phyloP scores from a whole-genome alignment of 305 asterid genomes.

The Fraxinus floribunda region DNA sequence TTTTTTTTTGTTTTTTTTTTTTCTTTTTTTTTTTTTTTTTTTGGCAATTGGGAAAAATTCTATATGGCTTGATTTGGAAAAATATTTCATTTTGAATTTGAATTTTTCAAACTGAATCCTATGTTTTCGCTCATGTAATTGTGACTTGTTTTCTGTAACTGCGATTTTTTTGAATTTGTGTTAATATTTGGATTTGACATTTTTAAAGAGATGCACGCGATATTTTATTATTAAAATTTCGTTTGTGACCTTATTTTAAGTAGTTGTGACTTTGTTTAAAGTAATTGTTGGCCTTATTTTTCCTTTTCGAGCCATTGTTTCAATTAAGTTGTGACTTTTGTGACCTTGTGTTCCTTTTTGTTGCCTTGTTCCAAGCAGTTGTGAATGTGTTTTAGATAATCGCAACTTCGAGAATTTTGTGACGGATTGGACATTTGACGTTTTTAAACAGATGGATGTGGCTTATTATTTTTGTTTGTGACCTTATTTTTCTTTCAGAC shows the following conservation, averaged over 20 bases:
- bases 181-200: background rate
- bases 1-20: too few species aligned
- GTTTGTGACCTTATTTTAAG: background rate
- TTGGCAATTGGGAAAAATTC: too few species aligned
- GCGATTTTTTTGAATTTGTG: background rate
- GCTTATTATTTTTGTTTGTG: background rate
- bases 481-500: background rate
- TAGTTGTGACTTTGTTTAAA: background rate
- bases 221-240: too few species aligned
- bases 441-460: background rate
- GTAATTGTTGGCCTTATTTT: background rate
- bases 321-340: background rate
- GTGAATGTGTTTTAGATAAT: background rate
- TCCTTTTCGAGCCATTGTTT: too few species aligned
- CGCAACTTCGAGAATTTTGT: background rate
- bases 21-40: too few species aligned
- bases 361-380: background rate
- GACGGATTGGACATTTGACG: background rate
- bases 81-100: background rate
- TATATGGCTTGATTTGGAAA: background rate
- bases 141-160: background rate
- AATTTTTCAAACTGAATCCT: too few species aligned
- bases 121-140: too few species aligned
- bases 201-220: background rate
- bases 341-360: background rate